Conservation (phyloP, 2,329 filamentous ascomycete species). For the Fusarium sp. region DNA sequence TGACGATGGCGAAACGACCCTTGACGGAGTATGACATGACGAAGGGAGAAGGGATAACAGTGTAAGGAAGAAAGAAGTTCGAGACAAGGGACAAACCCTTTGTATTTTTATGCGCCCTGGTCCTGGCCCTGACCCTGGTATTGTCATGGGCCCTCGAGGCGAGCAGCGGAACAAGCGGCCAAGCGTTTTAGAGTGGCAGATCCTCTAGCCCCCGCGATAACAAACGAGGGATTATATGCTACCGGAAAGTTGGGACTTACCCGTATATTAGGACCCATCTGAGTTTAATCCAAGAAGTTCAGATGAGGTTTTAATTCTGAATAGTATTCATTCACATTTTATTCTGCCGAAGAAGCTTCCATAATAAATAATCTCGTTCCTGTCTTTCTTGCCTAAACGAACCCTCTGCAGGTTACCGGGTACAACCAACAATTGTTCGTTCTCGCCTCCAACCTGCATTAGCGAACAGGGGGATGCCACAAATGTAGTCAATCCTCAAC, state of each 20-base stretch:
- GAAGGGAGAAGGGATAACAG: background rate
- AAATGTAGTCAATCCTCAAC: background rate
- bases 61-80: background rate
- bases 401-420: no score
- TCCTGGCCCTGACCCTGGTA: background rate
- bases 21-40: constrained; percentile 21
- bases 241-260: no score
- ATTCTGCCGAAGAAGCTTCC: no score
- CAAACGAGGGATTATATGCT: background rate
- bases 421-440: background rate
- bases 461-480: background rate
- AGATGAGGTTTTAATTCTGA: no score
- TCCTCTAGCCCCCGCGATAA: background rate
- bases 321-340: no score
- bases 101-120: background rate
- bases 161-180: background rate
- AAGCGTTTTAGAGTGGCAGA: background rate
- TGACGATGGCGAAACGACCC: constrained; percentile 23
- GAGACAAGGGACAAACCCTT: background rate
- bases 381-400: no score
- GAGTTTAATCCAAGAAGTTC: no score
- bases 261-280: no score
- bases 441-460: background rate
- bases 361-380: no score
- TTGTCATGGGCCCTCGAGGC: background rate